Percentiles rank a stretch among this genome's conserved stretches.
These are phyloP conservation scores for Cryptosporidium ubiquitum DNA, from an alignment of 169 alveolate species.

Conservation along the genomic window DNA sequence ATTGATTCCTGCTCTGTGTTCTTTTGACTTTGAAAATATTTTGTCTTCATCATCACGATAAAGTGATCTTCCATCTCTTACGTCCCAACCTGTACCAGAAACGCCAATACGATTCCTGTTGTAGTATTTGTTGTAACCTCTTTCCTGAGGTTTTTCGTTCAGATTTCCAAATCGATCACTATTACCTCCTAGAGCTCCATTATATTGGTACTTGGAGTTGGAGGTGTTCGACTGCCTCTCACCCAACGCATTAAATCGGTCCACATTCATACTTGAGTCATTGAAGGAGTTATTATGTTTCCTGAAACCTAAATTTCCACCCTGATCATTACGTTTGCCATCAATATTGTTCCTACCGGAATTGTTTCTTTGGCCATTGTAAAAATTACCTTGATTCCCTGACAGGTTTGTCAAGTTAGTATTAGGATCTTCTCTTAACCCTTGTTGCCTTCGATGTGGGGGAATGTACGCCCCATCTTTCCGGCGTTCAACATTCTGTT, in stretches of 20 bases:
- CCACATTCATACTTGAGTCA: not conserved
- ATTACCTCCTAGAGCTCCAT: not conserved
- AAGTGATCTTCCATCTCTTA: conserved; percentile 84
- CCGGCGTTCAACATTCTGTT: conserved; percentile 52
- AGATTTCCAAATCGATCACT: conserved; percentile 28
- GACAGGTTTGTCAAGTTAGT: not conserved
- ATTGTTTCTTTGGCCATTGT: conserved; percentile 16
- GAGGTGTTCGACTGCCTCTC: conserved; percentile 18
- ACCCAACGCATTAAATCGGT: conserved; percentile 63
- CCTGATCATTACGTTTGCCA: conserved; percentile 27
- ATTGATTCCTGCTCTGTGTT: conserved; percentile 86
- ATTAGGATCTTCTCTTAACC: conserved; percentile 53
- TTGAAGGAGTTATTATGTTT: conserved; percentile 8
- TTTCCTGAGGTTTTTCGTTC: conserved; percentile 33
- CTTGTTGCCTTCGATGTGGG: conserved; percentile 68
- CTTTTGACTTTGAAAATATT: conserved; percentile 81
- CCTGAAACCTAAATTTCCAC: conserved; percentile 14
- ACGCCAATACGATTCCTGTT: conserved; percentile 17
- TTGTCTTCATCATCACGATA: conserved; percentile 85
- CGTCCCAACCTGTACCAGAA: conserved; percentile 82
- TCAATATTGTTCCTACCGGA: not conserved
- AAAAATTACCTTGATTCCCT: conserved; percentile 13
- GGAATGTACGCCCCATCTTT: conserved; percentile 68
- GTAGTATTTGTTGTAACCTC: conserved; percentile 29
- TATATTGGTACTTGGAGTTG: conserved; percentile 35